Base-by-base conservation (phyloP, 2,329 filamentous ascomycete species). In the Phialophora chinensis region DNA sequence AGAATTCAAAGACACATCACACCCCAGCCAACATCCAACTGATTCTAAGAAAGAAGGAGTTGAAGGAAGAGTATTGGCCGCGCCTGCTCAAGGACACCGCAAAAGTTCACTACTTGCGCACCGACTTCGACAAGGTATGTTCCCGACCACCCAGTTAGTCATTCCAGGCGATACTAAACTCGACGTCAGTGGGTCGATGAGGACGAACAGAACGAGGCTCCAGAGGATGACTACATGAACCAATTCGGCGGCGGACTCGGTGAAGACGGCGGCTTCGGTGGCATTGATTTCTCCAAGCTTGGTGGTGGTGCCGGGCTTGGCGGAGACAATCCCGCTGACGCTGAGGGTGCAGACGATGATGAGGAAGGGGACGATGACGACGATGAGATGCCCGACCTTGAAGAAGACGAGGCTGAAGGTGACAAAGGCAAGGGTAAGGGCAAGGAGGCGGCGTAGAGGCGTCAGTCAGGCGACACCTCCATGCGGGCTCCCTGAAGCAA, bases 21-120 rank as follows among this genome's bases (percentile, higher is more conserved):
- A 96, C 91, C 54, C 85, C 87, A 77, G 92, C 94, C 81, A 93
- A 93, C 76, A 85, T 97, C 73, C 91, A 96, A 84, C 81, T 98
- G 75, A 91, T 96, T 79, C 86, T 99, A 79, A 88, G 92, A 82
- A 99, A 99, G 91, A 97, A 97, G 89, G 93, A 96, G 77, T 86
- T 95, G 72, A 91, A 93, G 82, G 88, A 92, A 76, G 92, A 95
- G 81, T 98, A 90, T 87, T 99, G 95, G 95, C 93, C 93, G 70
- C 89, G 95, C 71, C 86, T 99, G 76, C 86, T 97, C 78, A 97
- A 97, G 89, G 91, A 94, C 68, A 80, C 84, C 73, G 90, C 92
- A 86, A 97, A 92, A 85, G 83, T 91, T 63, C 95, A 98, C 83
- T 99, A 93, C 87, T 82, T 99, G 76, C 97, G 97, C 90, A 98